These are phyloP conservation scores for Tubosaeta sp. DNA, from an alignment of 768 basidiomycete species.

Conservation along the genomic window DNA sequence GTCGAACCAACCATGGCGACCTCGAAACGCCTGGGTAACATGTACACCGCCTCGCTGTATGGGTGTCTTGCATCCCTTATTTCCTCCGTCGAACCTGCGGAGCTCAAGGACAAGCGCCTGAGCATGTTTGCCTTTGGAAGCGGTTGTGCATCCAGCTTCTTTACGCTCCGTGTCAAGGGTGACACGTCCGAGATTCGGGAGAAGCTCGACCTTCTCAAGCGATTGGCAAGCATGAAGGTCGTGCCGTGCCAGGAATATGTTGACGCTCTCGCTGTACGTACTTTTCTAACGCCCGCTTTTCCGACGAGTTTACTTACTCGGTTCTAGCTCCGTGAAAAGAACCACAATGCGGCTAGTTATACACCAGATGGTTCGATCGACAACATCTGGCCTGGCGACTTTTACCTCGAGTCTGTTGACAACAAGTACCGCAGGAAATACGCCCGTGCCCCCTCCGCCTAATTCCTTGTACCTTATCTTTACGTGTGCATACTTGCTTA, in stretches of 20 bases:
- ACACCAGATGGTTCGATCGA: constrained; percentile 81
- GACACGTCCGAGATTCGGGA: constrained; percentile 76
- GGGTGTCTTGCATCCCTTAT: constrained; percentile 89
- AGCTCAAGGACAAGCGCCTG: constrained; percentile 78
- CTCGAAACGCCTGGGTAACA: constrained; percentile 92
- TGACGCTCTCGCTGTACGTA: constrained; percentile 65
- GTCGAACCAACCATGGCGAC: constrained; percentile 82
- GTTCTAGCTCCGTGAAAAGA: constrained; percentile 85
- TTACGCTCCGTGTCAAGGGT: constrained; percentile 80
- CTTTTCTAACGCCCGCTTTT: too few relatives aligned
- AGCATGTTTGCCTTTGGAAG: constrained; percentile 96
- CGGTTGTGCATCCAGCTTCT: constrained; percentile 95
- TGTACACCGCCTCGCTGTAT: constrained; percentile 96
- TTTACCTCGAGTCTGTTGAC: constrained; percentile 90
- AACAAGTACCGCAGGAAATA: constrained; percentile 91
- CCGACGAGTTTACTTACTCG: neutral
- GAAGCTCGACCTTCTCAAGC: constrained; percentile 76
- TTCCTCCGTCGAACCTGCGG: constrained; percentile 62
- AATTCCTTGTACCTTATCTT: constrained; percentile 4
- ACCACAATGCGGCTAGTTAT: constrained; percentile 88
- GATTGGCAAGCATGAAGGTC: constrained; percentile 83
- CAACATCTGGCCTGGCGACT: constrained; percentile 91
- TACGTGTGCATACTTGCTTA: neutral
- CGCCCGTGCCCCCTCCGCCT: constrained; percentile 38
- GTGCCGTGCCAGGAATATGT: constrained; percentile 92